Percentiles rank a stretch among this genome's conserved stretches.
phyloP scores from a whole-genome alignment of 176 grass and related monocot genomes.

The Pontederia paniculata region DNA sequence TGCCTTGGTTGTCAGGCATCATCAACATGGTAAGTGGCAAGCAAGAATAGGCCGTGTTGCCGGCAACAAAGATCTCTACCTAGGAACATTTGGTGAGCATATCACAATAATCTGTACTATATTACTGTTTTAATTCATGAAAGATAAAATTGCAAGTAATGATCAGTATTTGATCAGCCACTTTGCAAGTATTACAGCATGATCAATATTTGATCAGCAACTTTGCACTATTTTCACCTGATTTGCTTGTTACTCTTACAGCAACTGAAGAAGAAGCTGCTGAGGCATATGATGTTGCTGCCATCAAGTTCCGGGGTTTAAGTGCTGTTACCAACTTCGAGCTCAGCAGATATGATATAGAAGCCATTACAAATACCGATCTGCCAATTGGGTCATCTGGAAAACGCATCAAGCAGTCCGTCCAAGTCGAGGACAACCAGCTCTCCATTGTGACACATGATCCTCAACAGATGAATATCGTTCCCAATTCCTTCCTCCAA shows the following conservation, averaged over 20 bases:
- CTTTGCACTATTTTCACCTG: not conserved
- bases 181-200: no score
- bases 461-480: no score
- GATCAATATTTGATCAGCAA: not conserved
- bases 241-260: conserved; percentile 19
- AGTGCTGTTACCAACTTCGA: conserved; percentile 76
- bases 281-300: conserved; percentile 77
- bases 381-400: conserved; percentile 38
- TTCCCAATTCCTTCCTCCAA: no score
- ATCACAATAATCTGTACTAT: not conserved
- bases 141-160: no score
- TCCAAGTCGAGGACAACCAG: not conserved
- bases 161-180: no score
- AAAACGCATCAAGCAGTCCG: conserved; percentile 13
- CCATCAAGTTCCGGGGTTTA: conserved; percentile 69
- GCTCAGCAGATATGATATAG: conserved; percentile 55
- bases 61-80: conserved; percentile 87
- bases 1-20: conserved; percentile 45
- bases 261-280: conserved; percentile 74
- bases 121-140: not conserved
- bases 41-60: conserved; percentile 89
- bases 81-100: conserved; percentile 66
- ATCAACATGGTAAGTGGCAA: conserved; percentile 84
- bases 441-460: not conserved
- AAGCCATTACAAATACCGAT: conserved; percentile 41